A percentile compares a stretch with the other conserved stretches of the same genome.
phyloP scores from a whole-genome alignment of 129 eudicot species.

The Ambrosia artemisiifolia region DNA sequence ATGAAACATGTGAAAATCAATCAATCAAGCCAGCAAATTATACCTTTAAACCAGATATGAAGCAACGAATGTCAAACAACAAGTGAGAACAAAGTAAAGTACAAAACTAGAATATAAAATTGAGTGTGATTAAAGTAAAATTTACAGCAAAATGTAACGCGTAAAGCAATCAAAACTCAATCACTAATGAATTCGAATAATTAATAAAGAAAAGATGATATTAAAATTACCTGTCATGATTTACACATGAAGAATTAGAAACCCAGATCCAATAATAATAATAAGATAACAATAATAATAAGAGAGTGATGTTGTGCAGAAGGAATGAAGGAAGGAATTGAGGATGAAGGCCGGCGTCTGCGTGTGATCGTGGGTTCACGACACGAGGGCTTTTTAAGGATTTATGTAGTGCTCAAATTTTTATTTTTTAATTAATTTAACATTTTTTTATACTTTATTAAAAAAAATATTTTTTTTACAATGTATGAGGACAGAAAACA shows the following conservation, averaged over 20 bases:
- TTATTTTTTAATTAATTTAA: neutral
- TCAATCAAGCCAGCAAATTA: neutral
- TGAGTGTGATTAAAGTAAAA: slow-evolving; percentile 19
- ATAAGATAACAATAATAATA: neutral
- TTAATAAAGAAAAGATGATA: neutral
- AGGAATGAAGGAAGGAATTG: slow-evolving; percentile 3
- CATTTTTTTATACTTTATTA: neutral
- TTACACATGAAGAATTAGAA: slow-evolving; percentile 10
- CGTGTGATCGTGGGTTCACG: slow-evolving; percentile 12
- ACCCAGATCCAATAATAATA: neutral
- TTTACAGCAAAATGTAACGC: slow-evolving; percentile 11
- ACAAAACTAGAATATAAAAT: slow-evolving; percentile 1
- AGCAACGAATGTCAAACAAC: slow-evolving; percentile 35
- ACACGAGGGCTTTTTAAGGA: slow-evolving; percentile 20
- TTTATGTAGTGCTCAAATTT: slow-evolving; percentile 18
- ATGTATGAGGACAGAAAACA: neutral
- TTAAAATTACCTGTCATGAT: slow-evolving; percentile 13
- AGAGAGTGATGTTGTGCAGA: neutral
- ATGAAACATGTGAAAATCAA: neutral
- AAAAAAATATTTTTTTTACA: neutral
- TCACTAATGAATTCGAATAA: neutral
- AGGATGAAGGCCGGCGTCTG: slow-evolving; percentile 8
- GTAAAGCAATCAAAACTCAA: slow-evolving; percentile 22
- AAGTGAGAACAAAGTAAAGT: slow-evolving; percentile 29
- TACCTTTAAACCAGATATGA: slow-evolving; percentile 13